Percentiles rank a stretch among this genome's conserved stretches.
phyloP scores from a whole-genome alignment of 176 grass and related monocot genomes.

The Oryza glaberrima region DNA sequence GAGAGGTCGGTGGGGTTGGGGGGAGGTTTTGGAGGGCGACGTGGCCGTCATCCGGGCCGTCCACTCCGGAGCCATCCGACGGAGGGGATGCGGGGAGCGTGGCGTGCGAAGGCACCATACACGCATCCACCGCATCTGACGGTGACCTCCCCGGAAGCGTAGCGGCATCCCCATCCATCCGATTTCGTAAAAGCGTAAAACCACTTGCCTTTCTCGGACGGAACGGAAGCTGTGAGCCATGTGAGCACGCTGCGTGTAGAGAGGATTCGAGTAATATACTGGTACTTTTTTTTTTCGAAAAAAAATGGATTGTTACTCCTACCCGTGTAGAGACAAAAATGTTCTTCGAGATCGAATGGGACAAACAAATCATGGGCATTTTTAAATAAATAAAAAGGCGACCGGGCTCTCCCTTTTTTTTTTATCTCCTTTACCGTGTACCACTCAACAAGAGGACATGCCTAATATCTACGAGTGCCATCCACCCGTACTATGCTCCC shows the following conservation, averaged over 20 bases:
- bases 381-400: neutral
- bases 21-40: conserved; percentile 1
- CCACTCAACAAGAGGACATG: neutral
- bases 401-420: neutral
- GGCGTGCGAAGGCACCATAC: conserved; percentile 27
- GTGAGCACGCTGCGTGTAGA: neutral
- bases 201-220: neutral
- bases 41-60: conserved; percentile 35
- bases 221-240: neutral
- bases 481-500: neutral
- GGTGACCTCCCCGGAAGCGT: conserved; percentile 29
- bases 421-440: neutral
- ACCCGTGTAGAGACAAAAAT: neutral
- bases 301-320: neutral
- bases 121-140: conserved; percentile 52
- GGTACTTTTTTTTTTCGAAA: neutral
- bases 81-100: conserved; percentile 36
- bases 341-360: neutral
- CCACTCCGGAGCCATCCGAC: conserved; percentile 41
- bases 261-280: too few relatives aligned
- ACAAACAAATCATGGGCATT: neutral
- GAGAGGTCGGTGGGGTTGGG: conserved; percentile 27
- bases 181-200: neutral
- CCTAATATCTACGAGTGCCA: neutral
- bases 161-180: conserved; percentile 41